Percentiles rank a stretch among this genome's conserved stretches.
phyloP scores from a whole-genome alignment of 495 filamentous ascomycete genomes.

The Aspergillus wentii region DNA sequence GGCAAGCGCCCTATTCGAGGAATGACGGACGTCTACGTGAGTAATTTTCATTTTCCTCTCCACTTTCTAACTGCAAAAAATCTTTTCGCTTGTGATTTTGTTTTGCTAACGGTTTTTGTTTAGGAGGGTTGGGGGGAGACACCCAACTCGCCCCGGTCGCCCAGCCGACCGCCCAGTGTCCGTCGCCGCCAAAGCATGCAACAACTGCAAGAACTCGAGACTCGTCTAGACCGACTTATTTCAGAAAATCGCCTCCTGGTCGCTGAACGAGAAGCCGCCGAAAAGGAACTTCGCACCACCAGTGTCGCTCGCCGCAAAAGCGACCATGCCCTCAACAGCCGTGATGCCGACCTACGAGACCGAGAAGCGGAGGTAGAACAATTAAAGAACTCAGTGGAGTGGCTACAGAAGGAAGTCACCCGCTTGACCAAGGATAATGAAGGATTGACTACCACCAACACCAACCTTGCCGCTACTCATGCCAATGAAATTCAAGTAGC shows the following conservation, averaged over 20 bases:
- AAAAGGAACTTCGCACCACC: conserved; percentile 57
- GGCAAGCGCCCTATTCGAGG: conserved; percentile 75
- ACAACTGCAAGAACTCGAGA: conserved; percentile 73
- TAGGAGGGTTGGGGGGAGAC: conserved; percentile 95
- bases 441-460: conserved; percentile 64
- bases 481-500: conserved; percentile 57
- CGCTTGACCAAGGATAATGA: conserved; percentile 72
- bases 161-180: conserved; percentile 92
- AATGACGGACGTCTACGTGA: conserved; percentile 93
- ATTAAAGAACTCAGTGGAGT: conserved; percentile 68
- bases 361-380: conserved; percentile 76
- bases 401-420: conserved; percentile 71
- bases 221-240: conserved; percentile 69
- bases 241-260: conserved; percentile 75
- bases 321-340: conserved; percentile 50
- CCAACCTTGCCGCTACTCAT: conserved; percentile 58
- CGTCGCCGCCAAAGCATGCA: conserved; percentile 96
- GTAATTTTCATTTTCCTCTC: conserved; percentile 33
- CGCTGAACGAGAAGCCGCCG: conserved; percentile 65
- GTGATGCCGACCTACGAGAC: conserved; percentile 51
- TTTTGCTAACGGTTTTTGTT: conserved; percentile 15
- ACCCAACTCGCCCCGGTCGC: conserved; percentile 84
- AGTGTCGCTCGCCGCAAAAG: conserved; percentile 46
- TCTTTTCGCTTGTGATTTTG: conserved; percentile 8
- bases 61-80: conserved; percentile 9